A percentile compares a stretch with the other conserved stretches of the same genome.
phyloP scores from a whole-genome alignment of 2,329 filamentous ascomycete species.

The Colletotrichum sp. region DNA sequence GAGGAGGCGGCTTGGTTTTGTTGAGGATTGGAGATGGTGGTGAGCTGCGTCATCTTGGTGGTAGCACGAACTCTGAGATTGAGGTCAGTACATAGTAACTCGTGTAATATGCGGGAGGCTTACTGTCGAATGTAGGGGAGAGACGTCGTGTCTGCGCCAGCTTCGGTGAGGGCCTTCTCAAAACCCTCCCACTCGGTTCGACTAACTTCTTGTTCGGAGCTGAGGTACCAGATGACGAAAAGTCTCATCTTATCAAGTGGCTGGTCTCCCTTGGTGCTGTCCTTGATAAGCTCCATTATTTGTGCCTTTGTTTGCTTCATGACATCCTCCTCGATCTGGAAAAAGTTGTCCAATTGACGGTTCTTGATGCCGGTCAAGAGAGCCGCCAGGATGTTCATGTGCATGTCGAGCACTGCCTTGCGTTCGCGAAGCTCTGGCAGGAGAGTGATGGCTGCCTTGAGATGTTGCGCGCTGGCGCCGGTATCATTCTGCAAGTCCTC shows the following conservation, averaged over 20 bases:
- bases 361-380: conserved; percentile 74
- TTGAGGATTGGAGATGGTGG: conserved; percentile 82
- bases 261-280: conserved; percentile 80
- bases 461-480: conserved; percentile 86
- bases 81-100: background rate
- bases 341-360: conserved; percentile 93
- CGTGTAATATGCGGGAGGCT: conserved; percentile 34
- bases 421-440: conserved; percentile 91
- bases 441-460: conserved; percentile 94
- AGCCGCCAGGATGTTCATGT: conserved; percentile 90
- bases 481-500: conserved; percentile 93
- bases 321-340: conserved; percentile 91
- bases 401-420: conserved; percentile 94
- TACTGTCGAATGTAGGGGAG: conserved; percentile 87
- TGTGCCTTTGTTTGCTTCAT: conserved; percentile 90
- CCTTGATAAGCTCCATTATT: conserved; percentile 85
- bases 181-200: conserved; percentile 85
- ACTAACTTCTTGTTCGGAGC: conserved; percentile 86
- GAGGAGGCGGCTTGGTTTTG: conserved; percentile 66
- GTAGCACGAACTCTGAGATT: conserved; percentile 79
- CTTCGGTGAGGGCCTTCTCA: conserved; percentile 79
- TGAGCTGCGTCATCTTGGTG: conserved; percentile 98
- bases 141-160: conserved; percentile 77
- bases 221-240: conserved; percentile 97
- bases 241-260: conserved; percentile 88